Evolutionary conservation across 1,284 basidiomycete species (phyloP).

Genomic region (Ceratobasidium sp.): DNA sequence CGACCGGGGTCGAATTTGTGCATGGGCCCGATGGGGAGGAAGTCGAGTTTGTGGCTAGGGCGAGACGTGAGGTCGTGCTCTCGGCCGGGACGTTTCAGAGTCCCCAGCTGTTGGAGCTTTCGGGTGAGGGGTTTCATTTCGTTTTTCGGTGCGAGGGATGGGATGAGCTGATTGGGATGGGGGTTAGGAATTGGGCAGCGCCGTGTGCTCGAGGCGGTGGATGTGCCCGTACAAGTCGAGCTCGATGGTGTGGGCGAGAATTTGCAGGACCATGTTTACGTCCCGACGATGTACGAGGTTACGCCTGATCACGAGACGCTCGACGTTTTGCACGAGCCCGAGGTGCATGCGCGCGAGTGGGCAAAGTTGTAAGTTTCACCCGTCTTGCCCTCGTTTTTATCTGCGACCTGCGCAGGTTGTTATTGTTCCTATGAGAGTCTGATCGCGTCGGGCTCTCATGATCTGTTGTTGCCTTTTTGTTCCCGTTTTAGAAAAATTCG

Average conservation of each 20-base stretch:
- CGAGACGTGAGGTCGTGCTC: constrained; percentile 25
- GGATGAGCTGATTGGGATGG: too few species aligned
- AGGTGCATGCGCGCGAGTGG: constrained; percentile 30
- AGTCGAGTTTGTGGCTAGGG: constrained; percentile 41
- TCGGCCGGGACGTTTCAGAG: constrained; percentile 49
- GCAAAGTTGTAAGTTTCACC: constrained; percentile 37
- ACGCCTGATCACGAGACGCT: constrained; percentile 42
- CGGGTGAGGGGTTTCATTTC: constrained; percentile 48
- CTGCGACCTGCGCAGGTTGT: background rate
- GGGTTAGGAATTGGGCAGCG: constrained; percentile 56
- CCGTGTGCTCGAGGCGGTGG: constrained; percentile 52
- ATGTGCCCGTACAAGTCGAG: constrained; percentile 53
- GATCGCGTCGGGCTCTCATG: constrained; percentile 29
- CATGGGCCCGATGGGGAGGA: constrained; percentile 45
- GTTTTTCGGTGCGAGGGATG: too few species aligned
- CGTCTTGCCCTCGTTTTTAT: background rate
- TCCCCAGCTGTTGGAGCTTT: constrained; percentile 53
- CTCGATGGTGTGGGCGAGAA: constrained; percentile 57
- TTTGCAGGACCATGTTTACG: constrained; percentile 54
- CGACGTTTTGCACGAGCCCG: constrained; percentile 42
- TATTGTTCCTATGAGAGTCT: constrained; percentile 20
- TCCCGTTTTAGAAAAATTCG: background rate
- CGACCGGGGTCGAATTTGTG: constrained; percentile 49
- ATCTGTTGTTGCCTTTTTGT: background rate
- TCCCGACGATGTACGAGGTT: constrained; percentile 42